Percentiles rank a stretch among this genome's conserved stretches.
Conservation (phyloP, 345 rosid genomes). For the Populus simonii region DNA sequence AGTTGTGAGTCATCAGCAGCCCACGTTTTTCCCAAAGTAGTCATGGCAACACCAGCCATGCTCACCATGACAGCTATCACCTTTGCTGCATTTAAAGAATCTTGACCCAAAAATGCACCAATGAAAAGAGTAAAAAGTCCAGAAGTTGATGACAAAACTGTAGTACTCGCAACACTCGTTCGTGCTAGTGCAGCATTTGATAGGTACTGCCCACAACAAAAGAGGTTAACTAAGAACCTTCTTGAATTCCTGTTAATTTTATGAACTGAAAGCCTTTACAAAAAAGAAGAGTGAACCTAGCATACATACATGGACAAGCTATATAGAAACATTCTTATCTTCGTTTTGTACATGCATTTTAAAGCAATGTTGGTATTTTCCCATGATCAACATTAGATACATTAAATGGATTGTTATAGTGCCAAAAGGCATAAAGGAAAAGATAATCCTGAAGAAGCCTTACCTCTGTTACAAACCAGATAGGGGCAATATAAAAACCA, state of each 20-base stretch:
- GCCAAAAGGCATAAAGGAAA: background rate
- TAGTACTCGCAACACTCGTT: conserved; percentile 98
- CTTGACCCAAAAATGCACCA: conserved; percentile 89
- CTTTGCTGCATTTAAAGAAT: conserved; percentile 73
- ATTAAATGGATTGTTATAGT: background rate
- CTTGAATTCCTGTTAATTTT: background rate
- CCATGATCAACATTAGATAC: background rate
- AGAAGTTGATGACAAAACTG: conserved; percentile 94
- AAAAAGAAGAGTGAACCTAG: background rate
- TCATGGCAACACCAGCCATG: conserved; percentile 97
- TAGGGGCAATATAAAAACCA: conserved; percentile 94
- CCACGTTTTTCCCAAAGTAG: conserved; percentile 96
- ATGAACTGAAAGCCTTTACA: background rate
- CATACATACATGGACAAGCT: background rate
- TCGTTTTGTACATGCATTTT: background rate
- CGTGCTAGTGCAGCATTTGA: conserved; percentile 98
- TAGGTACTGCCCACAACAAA: conserved; percentile 57
- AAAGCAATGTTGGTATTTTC: background rate
- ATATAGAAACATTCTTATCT: background rate
- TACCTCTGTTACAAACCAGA: conserved; percentile 99
- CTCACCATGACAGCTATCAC: conserved; percentile 88
- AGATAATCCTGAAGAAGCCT: conserved; percentile 7
- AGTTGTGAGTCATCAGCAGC: conserved; percentile 76
- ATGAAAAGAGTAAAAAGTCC: conserved; percentile 97
- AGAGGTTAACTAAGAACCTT: conserved; percentile 3